A percentile compares a stretch with the other conserved stretches of the same genome.
Conservation (phyloP, 179 eudicot species). For the Gypsophila paniculata region DNA sequence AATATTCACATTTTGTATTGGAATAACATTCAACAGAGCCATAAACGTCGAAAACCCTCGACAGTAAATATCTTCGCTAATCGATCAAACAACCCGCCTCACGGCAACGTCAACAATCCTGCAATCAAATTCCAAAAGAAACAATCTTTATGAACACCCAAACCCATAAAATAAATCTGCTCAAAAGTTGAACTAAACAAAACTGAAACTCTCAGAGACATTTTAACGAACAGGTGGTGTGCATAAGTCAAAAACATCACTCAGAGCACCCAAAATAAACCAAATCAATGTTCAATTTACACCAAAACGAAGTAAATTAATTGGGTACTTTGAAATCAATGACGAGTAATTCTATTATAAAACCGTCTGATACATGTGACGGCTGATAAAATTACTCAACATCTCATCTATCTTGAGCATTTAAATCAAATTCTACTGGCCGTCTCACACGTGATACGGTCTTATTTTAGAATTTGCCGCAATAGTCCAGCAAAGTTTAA, state of each 20-base stretch:
- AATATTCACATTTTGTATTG: conserved; percentile 29
- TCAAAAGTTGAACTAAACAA: not conserved
- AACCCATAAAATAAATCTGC: not conserved
- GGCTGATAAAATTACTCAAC: too few species aligned
- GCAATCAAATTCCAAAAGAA: conserved; percentile 7
- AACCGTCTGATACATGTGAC: too few species aligned
- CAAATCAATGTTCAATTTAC: not conserved
- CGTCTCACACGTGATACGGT: too few species aligned
- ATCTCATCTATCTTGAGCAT: too few species aligned
- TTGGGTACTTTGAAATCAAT: not conserved
- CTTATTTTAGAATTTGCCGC: too few species aligned
- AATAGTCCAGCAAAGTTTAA: too few species aligned
- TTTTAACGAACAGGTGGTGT: conserved; percentile 39
- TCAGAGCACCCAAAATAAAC: not conserved
- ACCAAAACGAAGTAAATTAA: not conserved
- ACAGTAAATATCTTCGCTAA: not conserved
- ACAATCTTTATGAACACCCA: not conserved
- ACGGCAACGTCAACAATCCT: not conserved
- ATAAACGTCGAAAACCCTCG: conserved; percentile 24
- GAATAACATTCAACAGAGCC: conserved; percentile 37
- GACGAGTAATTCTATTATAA: too few species aligned
- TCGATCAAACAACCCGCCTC: too few species aligned
- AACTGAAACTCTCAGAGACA: conserved; percentile 18
- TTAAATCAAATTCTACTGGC: too few species aligned
- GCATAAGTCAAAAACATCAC: conserved; percentile 8